Conservation (phyloP, 1,139 yeast genomes). For the Sporopachydermia cereana region DNA sequence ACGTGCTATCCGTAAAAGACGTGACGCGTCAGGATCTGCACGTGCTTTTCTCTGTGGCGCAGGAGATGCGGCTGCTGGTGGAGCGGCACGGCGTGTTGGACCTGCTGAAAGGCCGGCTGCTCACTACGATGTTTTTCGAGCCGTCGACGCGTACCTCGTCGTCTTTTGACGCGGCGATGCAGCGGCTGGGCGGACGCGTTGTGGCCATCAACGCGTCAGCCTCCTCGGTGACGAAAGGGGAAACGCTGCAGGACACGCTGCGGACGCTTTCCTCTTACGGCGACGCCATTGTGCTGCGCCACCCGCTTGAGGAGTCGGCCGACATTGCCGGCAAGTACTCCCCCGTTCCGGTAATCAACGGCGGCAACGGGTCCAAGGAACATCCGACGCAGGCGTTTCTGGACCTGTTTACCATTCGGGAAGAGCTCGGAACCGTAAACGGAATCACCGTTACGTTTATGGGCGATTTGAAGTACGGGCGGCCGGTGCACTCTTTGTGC, state of each 20-base stretch:
- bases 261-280: slow-evolving; percentile 92
- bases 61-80: slow-evolving; percentile 94
- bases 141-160: slow-evolving; percentile 96
- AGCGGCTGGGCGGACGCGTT: slow-evolving; percentile 97
- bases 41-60: slow-evolving; percentile 89
- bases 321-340: slow-evolving; percentile 93
- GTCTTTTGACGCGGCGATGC: slow-evolving; percentile 99
- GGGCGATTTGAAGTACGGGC: slow-evolving; percentile 97
- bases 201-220: slow-evolving; percentile 74
- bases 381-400: slow-evolving; percentile 98
- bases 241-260: slow-evolving; percentile 92
- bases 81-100: slow-evolving; percentile 95
- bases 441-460: slow-evolving; percentile 96
- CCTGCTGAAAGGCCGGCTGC: slow-evolving; percentile 75
- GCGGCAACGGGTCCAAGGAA: slow-evolving; percentile 95
- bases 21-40: slow-evolving; percentile 83
- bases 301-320: slow-evolving; percentile 86
- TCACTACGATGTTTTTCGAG: slow-evolving; percentile 94
- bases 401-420: slow-evolving; percentile 96
- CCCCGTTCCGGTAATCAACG: slow-evolving; percentile 94
- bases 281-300: slow-evolving; percentile 95
- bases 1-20: slow-evolving; percentile 80
- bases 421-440: slow-evolving; percentile 96
- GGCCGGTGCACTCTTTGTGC: slow-evolving; percentile 96
- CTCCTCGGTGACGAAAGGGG: slow-evolving; percentile 95